A percentile compares a stretch with the other conserved stretches of the same genome.
These are phyloP conservation scores for Solanum bulbocastanum DNA, from an alignment of 257 asterid genomes.

Conservation along the genomic window DNA sequence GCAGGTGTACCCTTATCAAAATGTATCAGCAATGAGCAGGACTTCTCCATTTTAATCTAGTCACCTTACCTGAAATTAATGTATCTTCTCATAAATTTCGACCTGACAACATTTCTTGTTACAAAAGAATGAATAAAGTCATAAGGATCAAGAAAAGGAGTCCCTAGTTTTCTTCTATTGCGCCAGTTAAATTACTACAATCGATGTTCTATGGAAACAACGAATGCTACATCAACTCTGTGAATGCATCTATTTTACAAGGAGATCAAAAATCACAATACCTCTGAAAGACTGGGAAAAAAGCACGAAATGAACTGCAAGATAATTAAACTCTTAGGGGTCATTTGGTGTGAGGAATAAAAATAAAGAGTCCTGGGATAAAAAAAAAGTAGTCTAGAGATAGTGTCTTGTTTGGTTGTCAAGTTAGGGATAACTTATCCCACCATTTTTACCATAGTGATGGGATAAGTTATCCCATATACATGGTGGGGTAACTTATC, in stretches of 20 bases:
- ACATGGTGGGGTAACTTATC: not conserved
- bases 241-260: not conserved
- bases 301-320: not conserved
- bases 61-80: conserved; percentile 5
- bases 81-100: not conserved
- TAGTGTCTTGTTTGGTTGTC: not conserved
- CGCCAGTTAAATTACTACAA: not conserved
- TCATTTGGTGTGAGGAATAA: not conserved
- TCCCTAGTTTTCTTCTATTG: not conserved
- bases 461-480: not conserved
- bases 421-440: not conserved
- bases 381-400: not conserved
- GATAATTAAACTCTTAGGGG: not conserved
- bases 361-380: no score
- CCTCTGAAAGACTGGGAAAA: not conserved
- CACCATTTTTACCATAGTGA: not conserved
- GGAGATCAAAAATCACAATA: not conserved
- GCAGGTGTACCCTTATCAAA: conserved; percentile 90
- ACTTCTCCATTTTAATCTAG: conserved; percentile 62
- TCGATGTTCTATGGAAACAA: not conserved
- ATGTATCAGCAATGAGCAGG: conserved; percentile 69
- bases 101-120: not conserved
- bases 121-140: not conserved
- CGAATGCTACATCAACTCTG: not conserved
- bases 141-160: not conserved